phyloP scores from a whole-genome alignment of 805 yeast genomes.

The Clavispora phyllophila region DNA sequence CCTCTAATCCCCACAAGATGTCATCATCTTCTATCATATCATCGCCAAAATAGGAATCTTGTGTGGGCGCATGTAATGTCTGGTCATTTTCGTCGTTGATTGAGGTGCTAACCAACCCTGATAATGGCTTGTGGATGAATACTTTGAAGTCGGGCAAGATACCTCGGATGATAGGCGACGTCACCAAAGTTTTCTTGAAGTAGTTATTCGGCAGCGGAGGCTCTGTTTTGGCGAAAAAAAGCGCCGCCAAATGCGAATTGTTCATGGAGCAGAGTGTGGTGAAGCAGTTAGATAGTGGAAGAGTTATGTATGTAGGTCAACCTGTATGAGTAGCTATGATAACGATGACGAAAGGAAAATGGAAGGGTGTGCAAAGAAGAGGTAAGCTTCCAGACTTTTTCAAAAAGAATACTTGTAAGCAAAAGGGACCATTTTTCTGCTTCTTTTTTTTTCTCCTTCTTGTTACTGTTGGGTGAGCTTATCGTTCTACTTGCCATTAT shows the following conservation, averaged over 20 bases:
- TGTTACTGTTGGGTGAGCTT: too few species aligned
- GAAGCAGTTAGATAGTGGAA: not conserved
- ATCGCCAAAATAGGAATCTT: constrained; percentile 36
- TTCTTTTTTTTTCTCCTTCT: too few species aligned
- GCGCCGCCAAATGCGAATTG: not conserved
- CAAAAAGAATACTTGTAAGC: too few species aligned
- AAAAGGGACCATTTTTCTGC: too few species aligned
- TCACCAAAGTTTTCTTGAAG: constrained; percentile 33
- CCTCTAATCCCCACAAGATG: constrained; percentile 11
- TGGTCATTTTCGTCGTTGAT: constrained; percentile 37
- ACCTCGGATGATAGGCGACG: constrained; percentile 34
- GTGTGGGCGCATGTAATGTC: constrained; percentile 22
- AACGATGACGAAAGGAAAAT: constrained; percentile 2
- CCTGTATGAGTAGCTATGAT: constrained; percentile 8
- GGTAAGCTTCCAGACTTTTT: too few species aligned
- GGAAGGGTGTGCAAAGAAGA: too few species aligned
- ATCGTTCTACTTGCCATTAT: too few species aligned
- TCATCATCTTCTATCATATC: constrained; percentile 34
- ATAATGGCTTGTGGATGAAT: constrained; percentile 23
- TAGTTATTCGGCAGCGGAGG: constrained; percentile 9
- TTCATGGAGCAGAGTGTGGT: not conserved
- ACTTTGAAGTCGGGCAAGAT: constrained; percentile 33
- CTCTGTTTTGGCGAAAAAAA: not conserved
- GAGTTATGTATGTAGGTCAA: constrained; percentile 5
- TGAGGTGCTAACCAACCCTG: constrained; percentile 30